Base-by-base conservation (phyloP, 257 asterid species). In the Solanum tacnaense region DNA sequence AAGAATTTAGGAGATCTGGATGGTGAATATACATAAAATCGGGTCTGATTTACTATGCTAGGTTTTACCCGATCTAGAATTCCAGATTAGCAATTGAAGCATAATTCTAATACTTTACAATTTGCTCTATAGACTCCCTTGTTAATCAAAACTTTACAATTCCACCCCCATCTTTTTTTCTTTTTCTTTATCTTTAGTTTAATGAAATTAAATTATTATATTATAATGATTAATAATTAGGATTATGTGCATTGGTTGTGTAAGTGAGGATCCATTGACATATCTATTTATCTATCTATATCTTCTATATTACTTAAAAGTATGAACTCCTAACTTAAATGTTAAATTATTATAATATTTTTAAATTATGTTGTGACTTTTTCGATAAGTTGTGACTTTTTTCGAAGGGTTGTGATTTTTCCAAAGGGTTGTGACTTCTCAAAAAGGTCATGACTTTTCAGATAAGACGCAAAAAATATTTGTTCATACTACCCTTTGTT, bases 1-100 rank as follows among this genome's bases (percentile, higher is more conserved):
- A 41, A 76, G 84, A 41, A 79, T 44, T 79, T 44, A 18, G 85
- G 70, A 82, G 86, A 82, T 82, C 86, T 82, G 39, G 18, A 82
- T 31, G 32, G 41, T 46, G 20, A 49, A 41, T 15, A 9, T 44
- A 58, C 62, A 9, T 20, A 29, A 32, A 49, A 46, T 29, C 31
- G 86, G 86, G 70, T 82, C 44, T 82, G 70, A 46, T 81, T 81
- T 81, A 46, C 38, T 44, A 39, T 79, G 38, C 85, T 79, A 46
- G 86, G 86, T 82, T 82, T 49, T 49, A 49, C 86, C 86, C 86
- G 86, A 82, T 49, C 86, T 82, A 49, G 7, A 49, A 29, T 29
- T 81, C 27, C 70, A 46, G 85, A 81, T 81, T 82, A 82, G 31
- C 44, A 49, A 82, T 82, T n/a, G 70, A 82, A 31, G 20, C 44